Percentiles rank a stretch among this genome's conserved stretches.
These are phyloP conservation scores for Asterella californica DNA, from an alignment of 225 moss, liverwort and hornwort species.

Conservation along the genomic window DNA sequence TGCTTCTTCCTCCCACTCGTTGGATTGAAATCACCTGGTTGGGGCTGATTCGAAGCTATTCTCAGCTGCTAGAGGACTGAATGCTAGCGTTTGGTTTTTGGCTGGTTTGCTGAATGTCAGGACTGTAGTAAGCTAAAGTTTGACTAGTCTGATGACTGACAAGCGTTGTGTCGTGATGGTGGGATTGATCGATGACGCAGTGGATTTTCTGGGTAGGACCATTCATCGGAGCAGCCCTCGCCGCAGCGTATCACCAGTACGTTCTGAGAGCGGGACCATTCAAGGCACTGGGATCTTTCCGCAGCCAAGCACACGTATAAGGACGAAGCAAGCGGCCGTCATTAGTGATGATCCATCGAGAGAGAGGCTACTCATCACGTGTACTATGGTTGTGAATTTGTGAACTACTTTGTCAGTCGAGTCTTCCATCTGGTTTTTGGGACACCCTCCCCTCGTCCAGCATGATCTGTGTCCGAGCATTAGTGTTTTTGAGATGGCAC, in stretches of 20 bases:
- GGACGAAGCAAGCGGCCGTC: neutral
- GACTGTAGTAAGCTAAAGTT: no score
- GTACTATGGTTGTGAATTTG: slow-evolving; percentile 24
- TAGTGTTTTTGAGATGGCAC: no score
- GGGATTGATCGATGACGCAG: no score
- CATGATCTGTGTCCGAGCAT: slow-evolving; percentile 7
- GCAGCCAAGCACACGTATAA: slow-evolving; percentile 29
- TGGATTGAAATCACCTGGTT: neutral
- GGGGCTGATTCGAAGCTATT: neutral
- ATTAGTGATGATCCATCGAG: neutral
- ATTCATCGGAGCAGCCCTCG: slow-evolving; percentile 43
- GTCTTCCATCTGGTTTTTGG: slow-evolving; percentile 8
- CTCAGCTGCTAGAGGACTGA: no score
- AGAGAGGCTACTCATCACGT: neutral
- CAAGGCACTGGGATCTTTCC: slow-evolving; percentile 41
- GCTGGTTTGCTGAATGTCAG: no score
- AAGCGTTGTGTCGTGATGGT: slow-evolving; percentile 5
- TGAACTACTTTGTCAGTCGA: slow-evolving; percentile 12
- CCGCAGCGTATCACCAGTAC: slow-evolving; percentile 43
- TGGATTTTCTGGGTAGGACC: slow-evolving; percentile 83
- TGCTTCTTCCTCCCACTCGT: neutral
- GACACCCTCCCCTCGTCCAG: slow-evolving; percentile 2
- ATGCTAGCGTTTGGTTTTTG: no score
- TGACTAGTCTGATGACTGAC: no score
- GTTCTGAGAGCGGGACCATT: slow-evolving; percentile 46